Evolutionary conservation across 768 basidiomycete species (phyloP).

Genomic region (Hemileccinum impolitum): DNA sequence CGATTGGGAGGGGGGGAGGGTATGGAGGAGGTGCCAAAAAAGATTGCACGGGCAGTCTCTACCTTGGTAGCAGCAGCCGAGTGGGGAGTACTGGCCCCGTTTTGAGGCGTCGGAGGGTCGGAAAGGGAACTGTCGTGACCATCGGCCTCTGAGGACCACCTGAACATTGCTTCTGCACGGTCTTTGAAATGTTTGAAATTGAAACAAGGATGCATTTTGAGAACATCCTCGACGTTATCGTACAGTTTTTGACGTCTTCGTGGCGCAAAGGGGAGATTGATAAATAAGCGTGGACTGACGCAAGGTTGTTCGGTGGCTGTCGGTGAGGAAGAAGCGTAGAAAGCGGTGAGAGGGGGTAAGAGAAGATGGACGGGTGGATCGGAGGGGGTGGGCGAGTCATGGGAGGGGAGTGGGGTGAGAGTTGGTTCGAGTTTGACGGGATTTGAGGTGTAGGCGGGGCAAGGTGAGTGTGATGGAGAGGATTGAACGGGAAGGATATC

Average conservation of each 20-base stretch:
- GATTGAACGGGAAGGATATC: constrained; percentile 22
- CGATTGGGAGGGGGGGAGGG: constrained; percentile 8
- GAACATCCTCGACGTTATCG: constrained; percentile 38
- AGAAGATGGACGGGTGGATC: constrained; percentile 24
- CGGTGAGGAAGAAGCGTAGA: constrained; percentile 23
- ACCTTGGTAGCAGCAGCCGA: constrained; percentile 16
- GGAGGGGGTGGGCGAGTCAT: constrained; percentile 9
- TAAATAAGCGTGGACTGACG: constrained; percentile 39
- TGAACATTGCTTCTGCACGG: constrained; percentile 44
- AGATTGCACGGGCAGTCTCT: constrained; percentile 31
- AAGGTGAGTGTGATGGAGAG: constrained; percentile 14
- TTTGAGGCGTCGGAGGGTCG: constrained; percentile 28
- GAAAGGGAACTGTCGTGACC: constrained; percentile 7
- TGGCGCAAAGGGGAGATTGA: constrained; percentile 39
- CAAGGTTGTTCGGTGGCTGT: constrained; percentile 22
- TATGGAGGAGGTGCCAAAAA: constrained; percentile 23
- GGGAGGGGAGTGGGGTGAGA: constrained; percentile 23
- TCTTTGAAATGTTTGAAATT: constrained; percentile 46
- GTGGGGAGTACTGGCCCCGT: constrained; percentile 23
- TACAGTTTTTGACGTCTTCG: constrained; percentile 37
- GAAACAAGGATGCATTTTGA: constrained; percentile 49
- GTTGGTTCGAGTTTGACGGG: constrained; percentile 37
- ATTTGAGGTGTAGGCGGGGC: constrained; percentile 9
- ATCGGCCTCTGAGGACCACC: constrained; percentile 36
- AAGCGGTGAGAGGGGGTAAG: constrained; percentile 16